A percentile compares a stretch with the other conserved stretches of the same genome.
Conservation (phyloP, 768 basidiomycete species). For the Amanita subjunquillea region DNA sequence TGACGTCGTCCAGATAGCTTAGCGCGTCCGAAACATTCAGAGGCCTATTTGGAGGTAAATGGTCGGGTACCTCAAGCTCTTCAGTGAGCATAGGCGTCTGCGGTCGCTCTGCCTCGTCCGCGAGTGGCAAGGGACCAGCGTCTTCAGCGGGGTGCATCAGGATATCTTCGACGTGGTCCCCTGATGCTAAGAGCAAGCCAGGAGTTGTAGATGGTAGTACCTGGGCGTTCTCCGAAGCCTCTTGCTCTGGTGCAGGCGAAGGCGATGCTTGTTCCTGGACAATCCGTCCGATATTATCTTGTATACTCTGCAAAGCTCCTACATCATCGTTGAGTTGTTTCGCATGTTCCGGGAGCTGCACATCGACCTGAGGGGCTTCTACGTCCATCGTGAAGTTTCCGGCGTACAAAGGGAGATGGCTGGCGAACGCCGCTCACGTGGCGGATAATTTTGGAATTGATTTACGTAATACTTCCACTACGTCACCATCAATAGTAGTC, state of each 20-base stretch:
- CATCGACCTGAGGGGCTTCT: neutral
- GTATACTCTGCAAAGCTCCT: neutral
- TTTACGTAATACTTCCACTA: no score
- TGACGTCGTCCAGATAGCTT: slow-evolving; percentile 89
- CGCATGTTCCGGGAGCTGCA: neutral
- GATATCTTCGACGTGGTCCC: neutral
- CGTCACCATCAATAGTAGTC: no score
- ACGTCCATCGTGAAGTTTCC: neutral
- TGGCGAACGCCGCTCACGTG: no score
- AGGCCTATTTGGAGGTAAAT: slow-evolving; percentile 35
- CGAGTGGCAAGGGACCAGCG: neutral
- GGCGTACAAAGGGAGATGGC: no score
- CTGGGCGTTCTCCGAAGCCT: neutral
- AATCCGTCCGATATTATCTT: neutral
- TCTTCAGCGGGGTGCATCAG: neutral
- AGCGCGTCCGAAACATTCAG: slow-evolving; percentile 92
- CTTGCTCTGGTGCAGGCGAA: neutral
- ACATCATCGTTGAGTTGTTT: neutral
- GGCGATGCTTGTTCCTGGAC: neutral
- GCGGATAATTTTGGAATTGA: no score
- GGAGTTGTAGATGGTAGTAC: neutral
- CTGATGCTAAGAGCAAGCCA: neutral
- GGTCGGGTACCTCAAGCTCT: neutral
- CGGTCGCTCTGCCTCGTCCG: neutral
- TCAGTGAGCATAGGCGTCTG: neutral